Conservation (phyloP, 305 asterid genomes). For the Solanum hybrid region DNA sequence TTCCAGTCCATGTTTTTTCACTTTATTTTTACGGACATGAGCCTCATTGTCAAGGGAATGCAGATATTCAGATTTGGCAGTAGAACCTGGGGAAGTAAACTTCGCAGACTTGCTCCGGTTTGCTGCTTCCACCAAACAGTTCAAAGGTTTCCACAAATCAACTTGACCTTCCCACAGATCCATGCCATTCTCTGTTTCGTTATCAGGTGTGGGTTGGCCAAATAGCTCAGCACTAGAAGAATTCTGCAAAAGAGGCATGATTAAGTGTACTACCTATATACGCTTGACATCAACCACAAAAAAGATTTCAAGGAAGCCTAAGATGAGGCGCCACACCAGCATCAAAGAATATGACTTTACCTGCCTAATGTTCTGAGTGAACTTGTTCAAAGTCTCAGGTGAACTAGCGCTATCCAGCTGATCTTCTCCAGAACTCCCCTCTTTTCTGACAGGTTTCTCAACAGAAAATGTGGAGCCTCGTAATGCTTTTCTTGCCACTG, state of each 20-base stretch:
- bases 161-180: conserved; percentile 15
- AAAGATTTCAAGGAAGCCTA: background rate
- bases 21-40: conserved; percentile 21
- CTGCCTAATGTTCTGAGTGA: conserved; percentile 11
- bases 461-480: conserved; percentile 15
- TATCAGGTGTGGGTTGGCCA: conserved; percentile 5
- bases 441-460: conserved; percentile 10
- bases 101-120: conserved; percentile 19
- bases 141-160: conserved; percentile 23
- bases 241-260: conserved; percentile 10
- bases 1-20: conserved; percentile 34
- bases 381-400: conserved; percentile 18
- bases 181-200: conserved; percentile 8
- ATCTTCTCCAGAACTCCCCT: conserved; percentile 14
- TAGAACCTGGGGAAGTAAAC: conserved; percentile 13
- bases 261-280: background rate
- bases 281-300: background rate
- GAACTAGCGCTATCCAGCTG: conserved; percentile 13
- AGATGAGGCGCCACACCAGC: background rate
- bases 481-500: conserved; percentile 12
- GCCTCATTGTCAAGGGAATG: conserved; percentile 25
- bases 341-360: conserved; percentile 2
- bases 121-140: conserved; percentile 26
- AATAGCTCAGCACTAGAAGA: conserved; percentile 7
- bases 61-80: conserved; percentile 28